Evolutionary conservation across 2,329 filamentous ascomycete genomes (phyloP).

Genomic region (Bisporella sp.): DNA sequence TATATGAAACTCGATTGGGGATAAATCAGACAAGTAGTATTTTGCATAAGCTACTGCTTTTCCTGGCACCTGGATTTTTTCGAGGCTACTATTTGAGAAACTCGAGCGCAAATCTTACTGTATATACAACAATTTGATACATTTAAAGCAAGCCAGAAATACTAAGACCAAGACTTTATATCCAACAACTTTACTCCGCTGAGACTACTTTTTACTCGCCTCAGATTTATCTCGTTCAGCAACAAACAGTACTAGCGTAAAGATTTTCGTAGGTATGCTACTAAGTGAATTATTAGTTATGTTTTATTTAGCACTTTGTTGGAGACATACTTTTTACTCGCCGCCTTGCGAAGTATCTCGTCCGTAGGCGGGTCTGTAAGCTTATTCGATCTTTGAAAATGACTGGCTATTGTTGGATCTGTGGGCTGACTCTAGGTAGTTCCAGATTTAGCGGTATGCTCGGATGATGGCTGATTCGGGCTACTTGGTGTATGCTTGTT

Average conservation of each 20-base stretch:
- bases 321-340: background rate
- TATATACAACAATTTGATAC: background rate
- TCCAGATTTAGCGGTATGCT: background rate
- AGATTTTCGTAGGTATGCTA: background rate
- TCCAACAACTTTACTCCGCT: background rate
- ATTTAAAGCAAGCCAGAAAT: conserved; percentile 1
- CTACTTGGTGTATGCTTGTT: background rate
- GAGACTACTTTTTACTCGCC: background rate
- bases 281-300: conserved; percentile 2
- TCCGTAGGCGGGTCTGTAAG: conserved; percentile 8
- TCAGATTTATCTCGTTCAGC: background rate
- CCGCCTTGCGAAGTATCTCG: conserved; percentile 3
- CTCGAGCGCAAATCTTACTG: background rate
- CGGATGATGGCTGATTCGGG: background rate
- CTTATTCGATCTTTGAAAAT: background rate
- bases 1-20: background rate
- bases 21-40: background rate
- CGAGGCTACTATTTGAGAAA: background rate
- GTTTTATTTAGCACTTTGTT: background rate
- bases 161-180: background rate
- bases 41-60: background rate
- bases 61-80: background rate
- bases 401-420: background rate
- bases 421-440: background rate
- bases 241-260: background rate